These are phyloP conservation scores for Lodderomyces jiufengensis DNA, from an alignment of 1,139 yeast genomes.

Conservation along the genomic window DNA sequence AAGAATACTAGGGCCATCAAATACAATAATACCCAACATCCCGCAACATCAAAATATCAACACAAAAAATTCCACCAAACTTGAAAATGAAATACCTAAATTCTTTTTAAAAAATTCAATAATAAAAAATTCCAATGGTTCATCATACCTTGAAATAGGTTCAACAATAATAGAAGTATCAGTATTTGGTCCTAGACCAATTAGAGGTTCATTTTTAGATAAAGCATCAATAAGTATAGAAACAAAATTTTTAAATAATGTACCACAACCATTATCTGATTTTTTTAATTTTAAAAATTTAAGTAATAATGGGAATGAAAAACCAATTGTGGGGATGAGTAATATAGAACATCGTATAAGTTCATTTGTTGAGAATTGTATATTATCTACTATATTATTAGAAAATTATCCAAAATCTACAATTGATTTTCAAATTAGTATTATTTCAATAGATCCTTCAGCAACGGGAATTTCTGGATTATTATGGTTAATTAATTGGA, in stretches of 20 bases:
- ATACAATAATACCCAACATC: conserved; percentile 48
- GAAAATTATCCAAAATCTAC: conserved; percentile 86
- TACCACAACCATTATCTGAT: conserved; percentile 39
- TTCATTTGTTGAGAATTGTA: conserved; percentile 54
- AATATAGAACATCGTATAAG: conserved; percentile 50
- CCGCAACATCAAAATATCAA: conserved; percentile 11
- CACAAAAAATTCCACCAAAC: conserved; percentile 4
- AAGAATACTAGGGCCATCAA: conserved; percentile 64
- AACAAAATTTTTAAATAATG: conserved; percentile 54
- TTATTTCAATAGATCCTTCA: conserved; percentile 38
- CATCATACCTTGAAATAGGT: conserved; percentile 71
- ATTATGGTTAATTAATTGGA: conserved; percentile 40
- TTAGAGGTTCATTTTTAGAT: conserved; percentile 69
- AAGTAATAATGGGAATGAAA: not conserved
- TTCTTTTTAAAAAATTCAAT: conserved; percentile 57
- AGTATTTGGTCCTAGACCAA: conserved; percentile 88
- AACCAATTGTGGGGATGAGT: conserved; percentile 30
- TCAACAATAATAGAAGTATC: conserved; percentile 62
- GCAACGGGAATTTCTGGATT: conserved; percentile 26
- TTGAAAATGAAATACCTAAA: conserved; percentile 26
- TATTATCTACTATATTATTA: conserved; percentile 60
- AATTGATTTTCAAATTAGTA: conserved; percentile 72
- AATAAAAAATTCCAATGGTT: conserved; percentile 76
- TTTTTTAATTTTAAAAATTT: conserved; percentile 17
- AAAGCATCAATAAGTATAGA: conserved; percentile 69